Evolutionary conservation across 2,329 filamentous ascomycete species (phyloP).

Genomic region (Hansfordia pulvinata): DNA sequence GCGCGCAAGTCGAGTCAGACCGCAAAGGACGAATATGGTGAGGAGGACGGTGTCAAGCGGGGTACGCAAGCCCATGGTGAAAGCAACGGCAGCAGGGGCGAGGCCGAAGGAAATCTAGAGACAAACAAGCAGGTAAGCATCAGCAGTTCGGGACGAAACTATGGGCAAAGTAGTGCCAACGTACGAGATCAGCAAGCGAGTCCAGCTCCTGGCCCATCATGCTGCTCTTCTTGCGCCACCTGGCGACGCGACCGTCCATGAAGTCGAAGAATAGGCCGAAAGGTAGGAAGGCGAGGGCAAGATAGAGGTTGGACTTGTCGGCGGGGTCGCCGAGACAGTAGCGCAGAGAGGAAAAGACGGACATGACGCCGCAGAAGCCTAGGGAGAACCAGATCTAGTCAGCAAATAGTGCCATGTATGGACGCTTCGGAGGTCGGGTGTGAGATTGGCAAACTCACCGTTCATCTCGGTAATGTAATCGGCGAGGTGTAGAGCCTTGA

Average conservation of each 20-base stretch:
- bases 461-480: constrained; percentile 77
- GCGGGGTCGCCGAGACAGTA: constrained; percentile 69
- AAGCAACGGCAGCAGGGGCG: constrained; percentile 74
- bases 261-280: constrained; percentile 96
- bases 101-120: constrained; percentile 86
- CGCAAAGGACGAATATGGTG: constrained; percentile 85
- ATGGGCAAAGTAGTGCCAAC: constrained; percentile 15
- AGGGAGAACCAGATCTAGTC: constrained; percentile 3
- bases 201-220: constrained; percentile 97
- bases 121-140: background rate
- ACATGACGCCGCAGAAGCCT: constrained; percentile 87
- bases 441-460: constrained; percentile 28
- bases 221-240: constrained; percentile 93
- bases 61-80: constrained; percentile 79
- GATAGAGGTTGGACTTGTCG: constrained; percentile 58
- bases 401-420: background rate
- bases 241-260: constrained; percentile 90
- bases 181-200: constrained; percentile 85
- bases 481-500: constrained; percentile 61
- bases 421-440: background rate
- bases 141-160: background rate
- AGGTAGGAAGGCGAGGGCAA: constrained; percentile 76
- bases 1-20: constrained; percentile 80
- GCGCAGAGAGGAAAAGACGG: constrained; percentile 85
- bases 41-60: constrained; percentile 67